A percentile compares a stretch with the other conserved stretches of the same genome.
These are phyloP conservation scores for Tarenaya hassleriana DNA, from an alignment of 345 rosid genomes.

Conservation along the genomic window DNA sequence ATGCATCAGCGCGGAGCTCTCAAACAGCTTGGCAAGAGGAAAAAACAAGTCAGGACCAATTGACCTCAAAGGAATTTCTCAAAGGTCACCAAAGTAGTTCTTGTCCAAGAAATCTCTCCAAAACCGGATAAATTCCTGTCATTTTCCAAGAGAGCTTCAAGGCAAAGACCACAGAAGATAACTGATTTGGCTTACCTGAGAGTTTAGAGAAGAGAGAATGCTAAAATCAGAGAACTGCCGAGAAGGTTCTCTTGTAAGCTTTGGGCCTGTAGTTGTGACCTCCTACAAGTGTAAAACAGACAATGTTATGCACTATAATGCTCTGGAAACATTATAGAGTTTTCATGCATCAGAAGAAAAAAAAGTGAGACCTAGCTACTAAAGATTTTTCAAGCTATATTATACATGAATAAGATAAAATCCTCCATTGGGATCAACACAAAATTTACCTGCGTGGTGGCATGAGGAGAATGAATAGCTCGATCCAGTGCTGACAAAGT, in stretches of 20 bases:
- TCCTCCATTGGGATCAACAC: slow-evolving; percentile 15
- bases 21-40: slow-evolving; percentile 64
- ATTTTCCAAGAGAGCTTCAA: slow-evolving; percentile 12
- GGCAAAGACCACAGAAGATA: slow-evolving; percentile 6
- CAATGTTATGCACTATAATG: slow-evolving; percentile 6
- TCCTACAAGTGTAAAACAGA: slow-evolving; percentile 47
- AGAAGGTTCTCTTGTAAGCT: slow-evolving; percentile 69
- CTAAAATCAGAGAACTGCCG: slow-evolving; percentile 76
- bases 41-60: slow-evolving; percentile 36
- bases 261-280: slow-evolving; percentile 62
- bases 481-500: slow-evolving; percentile 89
- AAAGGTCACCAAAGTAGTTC: slow-evolving; percentile 5
- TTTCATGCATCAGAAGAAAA: slow-evolving; percentile 10
- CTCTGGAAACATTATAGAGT: slow-evolving; percentile 7
- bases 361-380: slow-evolving; percentile 6
- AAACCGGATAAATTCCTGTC: not conserved
- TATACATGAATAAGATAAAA: slow-evolving; percentile 9
- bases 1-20: slow-evolving; percentile 97
- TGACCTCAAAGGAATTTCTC: slow-evolving; percentile 6
- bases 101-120: slow-evolving; percentile 12
- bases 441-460: slow-evolving; percentile 75
- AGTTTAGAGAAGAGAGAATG: slow-evolving; percentile 88
- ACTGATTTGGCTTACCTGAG: slow-evolving; percentile 54
- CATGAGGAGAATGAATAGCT: slow-evolving; percentile 94
- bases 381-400: slow-evolving; percentile 11